Evolutionary conservation across 148 eudicot genomes (phyloP), one percentile per base, ranked within the genome.

Genomic region (Silene conica): DNA sequence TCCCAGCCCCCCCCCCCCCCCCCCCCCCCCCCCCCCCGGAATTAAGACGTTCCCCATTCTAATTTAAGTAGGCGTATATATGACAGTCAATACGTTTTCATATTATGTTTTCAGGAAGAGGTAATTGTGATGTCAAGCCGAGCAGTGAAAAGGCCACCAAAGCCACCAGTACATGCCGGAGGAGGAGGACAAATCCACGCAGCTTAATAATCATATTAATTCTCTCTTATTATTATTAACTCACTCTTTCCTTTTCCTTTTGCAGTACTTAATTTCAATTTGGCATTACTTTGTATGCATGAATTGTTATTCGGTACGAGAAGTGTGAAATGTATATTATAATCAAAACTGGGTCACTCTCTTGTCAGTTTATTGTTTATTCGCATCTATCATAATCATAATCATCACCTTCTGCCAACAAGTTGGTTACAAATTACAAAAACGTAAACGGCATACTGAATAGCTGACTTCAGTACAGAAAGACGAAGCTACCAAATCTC

Each of bases 101-200:
- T 5, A 31, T 31, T 14, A 45, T 46, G 54, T 70, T 31, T 34
- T 15, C 74, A 77, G 80, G 59, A 64, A 54, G 69, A 71, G 57
- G 1, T 54, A 14, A 31, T 0, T 12, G 46, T 38, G 28, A 61
- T 6, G 25, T 1, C 28, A 16, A 45, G 54, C n/a, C 15, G 20
- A 5, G 20, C 16, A 50, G 19, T 63, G 13, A 70, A 28, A 48
- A 71, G 34, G 58, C 80, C 80, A 71, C 43, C 43, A 15, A 38
- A 16, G 64, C 80, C 75, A 8, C 65, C 46, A 38, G 56, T 72
- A 34, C 10, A 31, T 1, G 0, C 75, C 0, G 80, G 80, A 77
- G 63, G 57, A 54, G 56, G 56, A 20, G 80, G 80, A 63, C 80
- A 77, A n/a, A 41, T 77, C 41, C 75, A 77, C 69, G 3, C 45